Percentiles rank a stretch among this genome's conserved stretches.
Conservation (phyloP, 345 rosid genomes). For the Fremontodendron californicum region DNA sequence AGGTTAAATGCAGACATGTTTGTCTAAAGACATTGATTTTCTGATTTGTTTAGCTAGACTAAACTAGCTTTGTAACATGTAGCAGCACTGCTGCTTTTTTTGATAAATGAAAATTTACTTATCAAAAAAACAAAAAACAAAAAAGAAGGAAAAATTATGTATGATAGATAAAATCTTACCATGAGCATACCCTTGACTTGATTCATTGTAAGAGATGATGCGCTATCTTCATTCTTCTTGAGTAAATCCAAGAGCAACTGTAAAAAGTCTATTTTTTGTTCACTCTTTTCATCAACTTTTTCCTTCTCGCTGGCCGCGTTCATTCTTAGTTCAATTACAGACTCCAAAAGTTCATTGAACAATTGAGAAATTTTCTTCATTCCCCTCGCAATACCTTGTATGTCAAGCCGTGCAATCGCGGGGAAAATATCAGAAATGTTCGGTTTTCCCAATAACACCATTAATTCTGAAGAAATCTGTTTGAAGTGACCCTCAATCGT, state of each 20-base stretch:
- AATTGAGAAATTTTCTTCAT: background rate
- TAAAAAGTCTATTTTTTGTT: conserved; percentile 19
- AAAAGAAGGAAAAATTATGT: background rate
- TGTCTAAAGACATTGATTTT: too few species aligned
- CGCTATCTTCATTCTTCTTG: conserved; percentile 8
- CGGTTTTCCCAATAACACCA: conserved; percentile 25
- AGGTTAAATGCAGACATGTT: too few species aligned
- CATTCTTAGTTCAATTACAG: conserved; percentile 13
- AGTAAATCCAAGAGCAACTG: conserved; percentile 26
- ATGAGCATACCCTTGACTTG: conserved; percentile 33
- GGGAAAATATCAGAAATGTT: conserved; percentile 48
- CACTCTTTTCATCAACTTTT: background rate
- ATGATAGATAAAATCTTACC: conserved; percentile 19
- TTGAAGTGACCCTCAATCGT: conserved; percentile 9
- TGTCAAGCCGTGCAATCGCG: conserved; percentile 32
- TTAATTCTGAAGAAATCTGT: conserved; percentile 6
- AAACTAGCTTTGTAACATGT: too few species aligned
- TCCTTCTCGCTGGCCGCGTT: background rate
- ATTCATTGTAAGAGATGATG: conserved; percentile 11
- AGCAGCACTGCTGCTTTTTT: too few species aligned
- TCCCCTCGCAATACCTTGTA: conserved; percentile 36
- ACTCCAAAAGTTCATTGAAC: conserved; percentile 19
- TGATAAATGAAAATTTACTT: too few species aligned
- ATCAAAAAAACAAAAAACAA: too few species aligned
- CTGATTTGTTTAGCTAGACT: too few species aligned